phyloP scores from a whole-genome alignment of 2,329 filamentous ascomycete genomes.

The Coccinonectria pachysandricola region DNA sequence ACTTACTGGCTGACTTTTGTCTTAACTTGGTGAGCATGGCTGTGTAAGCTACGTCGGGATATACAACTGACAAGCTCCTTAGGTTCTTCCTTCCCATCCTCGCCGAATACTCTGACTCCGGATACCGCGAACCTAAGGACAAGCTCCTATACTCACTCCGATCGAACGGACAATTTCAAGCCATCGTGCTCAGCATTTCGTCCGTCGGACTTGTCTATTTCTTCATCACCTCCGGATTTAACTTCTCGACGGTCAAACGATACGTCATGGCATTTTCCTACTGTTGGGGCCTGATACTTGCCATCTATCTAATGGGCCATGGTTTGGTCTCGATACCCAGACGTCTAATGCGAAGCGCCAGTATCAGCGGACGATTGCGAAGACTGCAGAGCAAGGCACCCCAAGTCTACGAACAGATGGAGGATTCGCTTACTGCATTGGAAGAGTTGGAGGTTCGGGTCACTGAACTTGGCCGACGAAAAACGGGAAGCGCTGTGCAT shows the following conservation, averaged over 20 bases:
- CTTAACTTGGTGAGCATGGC: conserved; percentile 70
- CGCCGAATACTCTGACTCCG: conserved; percentile 89
- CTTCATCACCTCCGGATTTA: conserved; percentile 65
- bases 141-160: conserved; percentile 77
- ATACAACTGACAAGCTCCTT: too few relatives aligned
- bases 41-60: too few relatives aligned
- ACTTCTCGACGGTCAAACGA: conserved; percentile 64
- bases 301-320: conserved; percentile 97
- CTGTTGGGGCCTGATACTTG: conserved; percentile 81
- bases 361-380: conserved; percentile 61
- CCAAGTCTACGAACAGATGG: conserved; percentile 73
- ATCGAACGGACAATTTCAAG: conserved; percentile 80
- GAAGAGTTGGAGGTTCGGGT: conserved; percentile 78
- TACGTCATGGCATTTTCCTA: conserved; percentile 91
- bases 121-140: conserved; percentile 76
- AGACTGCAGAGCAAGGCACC: conserved; percentile 72
- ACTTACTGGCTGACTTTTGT: conserved; percentile 96
- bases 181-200: conserved; percentile 63
- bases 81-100: conserved; percentile 87
- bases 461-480: conserved; percentile 65
- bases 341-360: conserved; percentile 68
- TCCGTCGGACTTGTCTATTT: conserved; percentile 72
- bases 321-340: conserved; percentile 86
- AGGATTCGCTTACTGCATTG: conserved; percentile 69
- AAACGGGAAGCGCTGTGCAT: conserved; percentile 62